Evolutionary conservation across 768 basidiomycete genomes (phyloP).

Genomic region (Russula foetens): DNA sequence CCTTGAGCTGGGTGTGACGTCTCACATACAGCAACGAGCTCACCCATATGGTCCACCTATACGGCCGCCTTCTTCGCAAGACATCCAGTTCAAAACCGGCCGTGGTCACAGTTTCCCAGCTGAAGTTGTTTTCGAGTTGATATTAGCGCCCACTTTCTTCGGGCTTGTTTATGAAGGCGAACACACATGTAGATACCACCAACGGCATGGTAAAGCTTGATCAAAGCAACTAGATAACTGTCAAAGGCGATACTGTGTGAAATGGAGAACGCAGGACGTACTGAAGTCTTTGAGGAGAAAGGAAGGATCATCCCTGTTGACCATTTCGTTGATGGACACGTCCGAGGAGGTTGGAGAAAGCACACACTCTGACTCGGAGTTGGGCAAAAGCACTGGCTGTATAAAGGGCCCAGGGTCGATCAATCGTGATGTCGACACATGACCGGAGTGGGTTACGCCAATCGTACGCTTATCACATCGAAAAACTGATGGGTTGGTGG

Average conservation of each 20-base stretch:
- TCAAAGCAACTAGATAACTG: neutral
- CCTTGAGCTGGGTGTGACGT: neutral
- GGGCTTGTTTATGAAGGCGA: neutral
- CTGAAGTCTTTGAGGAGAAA: neutral
- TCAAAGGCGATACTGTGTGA: neutral
- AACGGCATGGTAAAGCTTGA: neutral
- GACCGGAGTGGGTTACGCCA: too few species aligned
- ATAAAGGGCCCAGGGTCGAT: too few species aligned
- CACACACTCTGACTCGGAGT: too few species aligned
- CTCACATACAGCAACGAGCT: neutral
- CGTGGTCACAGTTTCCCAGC: neutral
- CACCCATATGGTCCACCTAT: slow-evolving; percentile 2
- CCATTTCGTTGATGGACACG: slow-evolving; percentile 1
- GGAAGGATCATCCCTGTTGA: neutral
- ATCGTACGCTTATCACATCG: too few species aligned
- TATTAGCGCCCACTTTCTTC: neutral
- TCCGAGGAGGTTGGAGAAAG: neutral
- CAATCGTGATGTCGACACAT: too few species aligned
- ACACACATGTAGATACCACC: slow-evolving; percentile 2
- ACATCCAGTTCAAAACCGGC: neutral
- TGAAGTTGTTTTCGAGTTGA: neutral
- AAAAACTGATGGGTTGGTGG: too few species aligned
- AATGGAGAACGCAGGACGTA: neutral
- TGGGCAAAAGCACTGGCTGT: too few species aligned
- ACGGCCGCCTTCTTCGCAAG: slow-evolving; percentile 4